Evolutionary conservation across 768 basidiomycete genomes (phyloP), one percentile per base, ranked within the genome.

Genomic region (Leccinum variicolor): DNA sequence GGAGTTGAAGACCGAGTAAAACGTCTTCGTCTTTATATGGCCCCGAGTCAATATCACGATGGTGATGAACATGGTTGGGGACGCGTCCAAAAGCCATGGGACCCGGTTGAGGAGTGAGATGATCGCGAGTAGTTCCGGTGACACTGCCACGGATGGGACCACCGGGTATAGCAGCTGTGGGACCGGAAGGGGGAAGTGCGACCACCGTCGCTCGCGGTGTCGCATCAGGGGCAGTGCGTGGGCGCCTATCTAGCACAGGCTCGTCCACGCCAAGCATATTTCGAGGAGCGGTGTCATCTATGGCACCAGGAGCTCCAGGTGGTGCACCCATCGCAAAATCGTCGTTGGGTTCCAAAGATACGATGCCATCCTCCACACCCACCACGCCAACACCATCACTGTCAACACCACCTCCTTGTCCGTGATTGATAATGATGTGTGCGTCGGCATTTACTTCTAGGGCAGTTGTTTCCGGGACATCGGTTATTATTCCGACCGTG

Each of bases 21-120:
- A 98, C 92, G 61, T 97, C 95, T 66, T 99, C 96, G 69, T 98
- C 94, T 26, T 92, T 83, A 73, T 95, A 97, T 0, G 89, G 90
- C 0, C 89, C 89, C 0, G 74, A 65, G 23, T 80, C 79, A 1
- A 56, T 10, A 25, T 77, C 74, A 48, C 76, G 77, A 21, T 74
- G 69, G 48, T 78, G 75, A 54, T 77, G 75, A 36, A 69, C 66
- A 50, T 78, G 79, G 41, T 59, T 69, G 1, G 70, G 56, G 9
- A 57, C 52, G 50, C 63, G 71, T 21, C 69, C 64, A 1, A 67
- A 26, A 4, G 59, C 31, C 11, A 60, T 61, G 2, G 70, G 61
- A 43, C 62, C 23, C 8, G 63, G 50, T 36, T 56, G 60, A 11
- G 50, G 36, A n/a, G 50, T 43, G 1, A 9, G 9, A 19, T 61